Evolutionary conservation across 768 basidiomycete species (phyloP).

Genomic region (Galerina marginata): DNA sequence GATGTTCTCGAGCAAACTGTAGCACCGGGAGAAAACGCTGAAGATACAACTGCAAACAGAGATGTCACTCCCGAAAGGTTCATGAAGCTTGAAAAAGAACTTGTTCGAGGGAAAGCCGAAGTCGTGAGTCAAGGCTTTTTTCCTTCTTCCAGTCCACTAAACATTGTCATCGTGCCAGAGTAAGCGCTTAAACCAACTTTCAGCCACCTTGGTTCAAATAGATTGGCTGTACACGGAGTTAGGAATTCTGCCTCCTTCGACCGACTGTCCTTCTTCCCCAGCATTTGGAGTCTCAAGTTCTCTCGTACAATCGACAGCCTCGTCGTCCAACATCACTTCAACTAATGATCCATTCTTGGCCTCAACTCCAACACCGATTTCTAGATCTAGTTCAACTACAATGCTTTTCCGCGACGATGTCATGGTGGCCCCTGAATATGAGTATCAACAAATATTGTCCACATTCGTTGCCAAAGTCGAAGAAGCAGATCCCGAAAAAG

Average conservation of each 20-base stretch:
- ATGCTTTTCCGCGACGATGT: constrained; percentile 43
- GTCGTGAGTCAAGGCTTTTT: constrained; percentile 56
- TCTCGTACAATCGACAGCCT: constrained; percentile 34
- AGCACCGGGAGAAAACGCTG: constrained; percentile 45
- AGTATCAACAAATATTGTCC: constrained; percentile 65
- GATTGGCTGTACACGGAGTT: constrained; percentile 86
- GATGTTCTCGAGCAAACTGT: constrained; percentile 59
- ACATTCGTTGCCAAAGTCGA: constrained; percentile 69
- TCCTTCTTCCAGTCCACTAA: not conserved
- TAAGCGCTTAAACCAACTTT: constrained; percentile 70
- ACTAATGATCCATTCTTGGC: constrained; percentile 54
- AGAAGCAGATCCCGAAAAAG: constrained; percentile 56
- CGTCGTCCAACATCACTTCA: constrained; percentile 41
- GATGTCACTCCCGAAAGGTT: constrained; percentile 87
- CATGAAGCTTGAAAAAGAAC: constrained; percentile 80
- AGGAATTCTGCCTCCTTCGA: constrained; percentile 67
- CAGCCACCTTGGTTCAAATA: constrained; percentile 70
- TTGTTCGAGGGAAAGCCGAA: constrained; percentile 86
- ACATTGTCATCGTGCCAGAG: constrained; percentile 43
- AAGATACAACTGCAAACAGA: constrained; percentile 48
- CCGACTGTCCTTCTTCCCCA: constrained; percentile 47
- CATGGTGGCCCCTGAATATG: constrained; percentile 39
- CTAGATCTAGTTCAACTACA: constrained; percentile 41
- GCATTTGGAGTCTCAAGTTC: constrained; percentile 31
- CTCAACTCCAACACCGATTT: constrained; percentile 56